Percentiles rank a stretch among this genome's conserved stretches.
These are phyloP conservation scores for Colletotrichum liaoningense DNA, from an alignment of 2,329 filamentous ascomycete species.

Conservation along the genomic window DNA sequence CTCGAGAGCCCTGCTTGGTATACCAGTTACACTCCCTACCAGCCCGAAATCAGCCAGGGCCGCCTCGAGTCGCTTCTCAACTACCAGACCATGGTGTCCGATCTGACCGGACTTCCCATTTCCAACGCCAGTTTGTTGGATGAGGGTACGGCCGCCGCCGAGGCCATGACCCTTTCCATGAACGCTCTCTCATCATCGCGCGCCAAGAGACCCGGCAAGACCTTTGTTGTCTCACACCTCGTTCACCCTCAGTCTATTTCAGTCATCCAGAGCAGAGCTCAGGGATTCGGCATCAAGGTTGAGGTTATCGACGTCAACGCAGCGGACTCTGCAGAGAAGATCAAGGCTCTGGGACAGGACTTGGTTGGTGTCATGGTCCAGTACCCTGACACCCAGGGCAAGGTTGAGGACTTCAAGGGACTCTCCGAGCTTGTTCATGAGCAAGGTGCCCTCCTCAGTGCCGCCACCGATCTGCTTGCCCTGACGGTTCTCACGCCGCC, in stretches of 20 bases:
- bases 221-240: conserved; percentile 84
- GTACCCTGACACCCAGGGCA: conserved; percentile 91
- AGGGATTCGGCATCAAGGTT: conserved; percentile 91
- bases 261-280: conserved; percentile 85
- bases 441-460: conserved; percentile 82
- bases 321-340: conserved; percentile 67
- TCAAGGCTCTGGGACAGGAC: conserved; percentile 82
- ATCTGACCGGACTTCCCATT: conserved; percentile 87
- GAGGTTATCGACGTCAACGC: conserved; percentile 78
- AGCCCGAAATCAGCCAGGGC: conserved; percentile 97
- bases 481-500: conserved; percentile 89
- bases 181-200: conserved; percentile 78
- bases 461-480: conserved; percentile 89
- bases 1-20: conserved; percentile 97
- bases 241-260: conserved; percentile 88
- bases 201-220: conserved; percentile 80
- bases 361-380: conserved; percentile 93
- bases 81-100: conserved; percentile 92
- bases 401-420: conserved; percentile 78
- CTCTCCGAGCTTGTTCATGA: conserved; percentile 84
- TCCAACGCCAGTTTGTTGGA: conserved; percentile 93
- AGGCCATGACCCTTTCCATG: conserved; percentile 94
- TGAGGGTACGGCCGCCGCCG: conserved; percentile 90
- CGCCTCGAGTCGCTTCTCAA: conserved; percentile 92
- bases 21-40: conserved; percentile 97